Evolutionary conservation across 345 rosid species (phyloP).

Genomic region (Clarkia xantiana): DNA sequence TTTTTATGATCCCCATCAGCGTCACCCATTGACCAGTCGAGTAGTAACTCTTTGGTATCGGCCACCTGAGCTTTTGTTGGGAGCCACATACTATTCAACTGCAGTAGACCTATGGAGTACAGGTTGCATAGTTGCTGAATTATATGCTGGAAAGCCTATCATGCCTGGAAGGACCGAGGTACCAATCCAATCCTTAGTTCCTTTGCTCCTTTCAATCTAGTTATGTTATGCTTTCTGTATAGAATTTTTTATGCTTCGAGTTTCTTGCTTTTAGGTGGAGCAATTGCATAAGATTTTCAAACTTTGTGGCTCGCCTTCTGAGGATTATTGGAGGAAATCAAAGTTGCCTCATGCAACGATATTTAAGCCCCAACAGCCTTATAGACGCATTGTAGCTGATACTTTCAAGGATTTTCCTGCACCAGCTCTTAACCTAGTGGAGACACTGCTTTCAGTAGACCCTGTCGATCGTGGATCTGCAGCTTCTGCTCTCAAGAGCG

Average conservation of each 20-base stretch:
- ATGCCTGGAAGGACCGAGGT: slow-evolving; percentile 99
- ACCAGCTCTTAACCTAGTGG: slow-evolving; percentile 83
- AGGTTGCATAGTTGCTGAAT: slow-evolving; percentile 93
- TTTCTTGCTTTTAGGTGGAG: slow-evolving; percentile 55
- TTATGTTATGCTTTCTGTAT: neutral
- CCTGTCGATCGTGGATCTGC: slow-evolving; percentile 93
- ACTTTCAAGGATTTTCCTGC: slow-evolving; percentile 87
- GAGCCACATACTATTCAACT: slow-evolving; percentile 77
- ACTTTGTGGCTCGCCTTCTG: slow-evolving; percentile 95
- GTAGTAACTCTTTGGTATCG: slow-evolving; percentile 99
- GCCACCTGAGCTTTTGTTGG: slow-evolving; percentile 91
- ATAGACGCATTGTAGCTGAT: slow-evolving; percentile 78
- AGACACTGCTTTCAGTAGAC: slow-evolving; percentile 70
- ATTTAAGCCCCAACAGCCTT: slow-evolving; percentile 95
- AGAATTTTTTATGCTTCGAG: neutral
- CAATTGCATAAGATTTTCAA: slow-evolving; percentile 96
- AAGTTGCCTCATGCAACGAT: slow-evolving; percentile 97
- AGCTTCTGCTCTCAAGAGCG: slow-evolving; percentile 55
- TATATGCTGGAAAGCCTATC: slow-evolving; percentile 96
- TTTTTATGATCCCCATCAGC: slow-evolving; percentile 58
- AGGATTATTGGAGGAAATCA: slow-evolving; percentile 88
- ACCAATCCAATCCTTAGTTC: slow-evolving; percentile 1
- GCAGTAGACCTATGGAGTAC: slow-evolving; percentile 96
- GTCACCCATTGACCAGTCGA: slow-evolving; percentile 80
- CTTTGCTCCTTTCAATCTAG: neutral